A percentile compares a stretch with the other conserved stretches of the same genome.
Conservation (phyloP, 768 basidiomycete species). For the Calocera viscosa region DNA sequence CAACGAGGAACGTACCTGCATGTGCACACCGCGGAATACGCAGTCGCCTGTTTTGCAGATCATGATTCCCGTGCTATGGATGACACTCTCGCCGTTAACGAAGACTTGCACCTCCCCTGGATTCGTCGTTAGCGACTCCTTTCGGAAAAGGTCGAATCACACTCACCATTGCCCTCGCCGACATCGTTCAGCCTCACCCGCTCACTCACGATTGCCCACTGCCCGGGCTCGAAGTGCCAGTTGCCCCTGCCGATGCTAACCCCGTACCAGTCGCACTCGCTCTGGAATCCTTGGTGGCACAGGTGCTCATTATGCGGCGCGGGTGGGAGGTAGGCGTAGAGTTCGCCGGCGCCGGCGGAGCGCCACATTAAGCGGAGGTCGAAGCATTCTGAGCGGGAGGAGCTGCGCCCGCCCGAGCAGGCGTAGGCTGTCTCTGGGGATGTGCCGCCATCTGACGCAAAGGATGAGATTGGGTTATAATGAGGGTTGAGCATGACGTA, state of each 20-base stretch:
- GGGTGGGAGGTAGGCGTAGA: constrained; percentile 57
- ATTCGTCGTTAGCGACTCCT: background rate
- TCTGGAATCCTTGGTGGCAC: constrained; percentile 31
- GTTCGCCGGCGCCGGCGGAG: constrained; percentile 47
- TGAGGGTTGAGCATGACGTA: constrained; percentile 27
- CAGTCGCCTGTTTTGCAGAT: constrained; percentile 39
- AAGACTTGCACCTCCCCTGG: constrained; percentile 54
- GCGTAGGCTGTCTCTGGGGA: constrained; percentile 34
- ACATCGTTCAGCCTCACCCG: constrained; percentile 63
- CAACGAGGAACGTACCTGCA: constrained; percentile 25
- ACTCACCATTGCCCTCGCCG: constrained; percentile 49
- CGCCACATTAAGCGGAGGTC: constrained; percentile 63
- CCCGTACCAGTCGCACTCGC: constrained; percentile 26
- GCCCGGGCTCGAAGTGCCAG: constrained; percentile 49
- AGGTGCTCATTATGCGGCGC: constrained; percentile 36
- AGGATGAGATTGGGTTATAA: constrained; percentile 1
- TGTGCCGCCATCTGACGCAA: constrained; percentile 43
- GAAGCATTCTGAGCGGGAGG: constrained; percentile 45
- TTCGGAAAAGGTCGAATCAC: constrained; percentile 15
- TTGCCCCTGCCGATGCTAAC: constrained; percentile 57
- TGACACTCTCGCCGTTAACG: constrained; percentile 50
- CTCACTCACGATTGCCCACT: constrained; percentile 56
- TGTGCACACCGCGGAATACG: constrained; percentile 51
- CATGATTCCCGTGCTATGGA: constrained; percentile 44
- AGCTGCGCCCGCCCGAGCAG: constrained; percentile 55